These are phyloP conservation scores for Setaria viridis DNA, from an alignment of 202 grass and related monocot genomes.

Conservation along the genomic window DNA sequence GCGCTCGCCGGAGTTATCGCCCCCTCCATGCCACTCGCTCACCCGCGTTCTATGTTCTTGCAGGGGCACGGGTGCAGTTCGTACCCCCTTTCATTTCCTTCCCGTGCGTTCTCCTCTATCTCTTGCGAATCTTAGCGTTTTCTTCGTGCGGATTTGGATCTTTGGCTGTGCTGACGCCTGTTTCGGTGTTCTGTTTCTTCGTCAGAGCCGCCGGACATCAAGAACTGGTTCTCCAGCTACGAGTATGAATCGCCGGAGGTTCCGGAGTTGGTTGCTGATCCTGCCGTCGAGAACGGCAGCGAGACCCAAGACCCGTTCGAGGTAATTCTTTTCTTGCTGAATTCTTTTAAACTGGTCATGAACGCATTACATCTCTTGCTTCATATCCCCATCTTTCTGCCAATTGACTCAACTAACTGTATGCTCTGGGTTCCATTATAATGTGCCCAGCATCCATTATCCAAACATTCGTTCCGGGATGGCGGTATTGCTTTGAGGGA, in stretches of 20 bases:
- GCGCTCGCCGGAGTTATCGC: background rate
- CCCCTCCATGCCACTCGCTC: background rate
- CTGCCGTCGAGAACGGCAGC: background rate
- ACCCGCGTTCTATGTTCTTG: constrained; percentile 5
- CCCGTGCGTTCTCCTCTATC: constrained; percentile 55
- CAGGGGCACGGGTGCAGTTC: constrained; percentile 54
- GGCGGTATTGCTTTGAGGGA: background rate
- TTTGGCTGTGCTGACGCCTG: constrained; percentile 13
- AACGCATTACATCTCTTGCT: constrained; percentile 17
- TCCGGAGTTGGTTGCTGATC: constrained; percentile 24
- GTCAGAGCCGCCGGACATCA: constrained; percentile 88
- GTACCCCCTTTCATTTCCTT: constrained; percentile 58
- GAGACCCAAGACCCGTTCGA: constrained; percentile 61
- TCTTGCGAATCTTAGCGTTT: background rate
- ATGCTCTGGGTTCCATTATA: constrained; percentile 10
- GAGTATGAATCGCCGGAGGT: constrained; percentile 64
- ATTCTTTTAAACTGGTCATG: background rate
- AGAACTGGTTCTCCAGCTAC: constrained; percentile 94
- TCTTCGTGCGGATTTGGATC: constrained; percentile 26
- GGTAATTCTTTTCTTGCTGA: constrained; percentile 33
- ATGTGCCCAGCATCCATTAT: background rate
- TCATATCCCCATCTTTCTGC: background rate
- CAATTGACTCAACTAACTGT: constrained; percentile 7
- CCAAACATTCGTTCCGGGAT: constrained; percentile 14
- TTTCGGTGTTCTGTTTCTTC: constrained; percentile 11